Evolutionary conservation across 306 rosid species (phyloP).

Genomic region (Vigna unguiculata): DNA sequence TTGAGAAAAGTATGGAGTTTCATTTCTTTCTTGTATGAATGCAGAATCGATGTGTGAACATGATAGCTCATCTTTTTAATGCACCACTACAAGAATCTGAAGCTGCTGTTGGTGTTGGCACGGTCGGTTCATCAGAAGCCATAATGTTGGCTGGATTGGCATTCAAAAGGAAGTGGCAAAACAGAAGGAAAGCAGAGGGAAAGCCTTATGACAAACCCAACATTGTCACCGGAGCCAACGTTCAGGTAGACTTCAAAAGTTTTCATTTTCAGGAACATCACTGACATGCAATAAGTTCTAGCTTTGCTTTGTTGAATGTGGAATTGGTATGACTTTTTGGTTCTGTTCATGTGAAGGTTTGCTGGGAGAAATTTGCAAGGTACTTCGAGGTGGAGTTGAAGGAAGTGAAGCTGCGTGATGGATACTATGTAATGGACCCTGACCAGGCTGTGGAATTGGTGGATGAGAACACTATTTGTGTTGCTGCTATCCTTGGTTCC

Average conservation of each 20-base stretch:
- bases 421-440: constrained; percentile 85
- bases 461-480: constrained; percentile 94
- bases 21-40: not conserved
- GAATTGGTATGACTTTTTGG: not conserved
- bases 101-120: constrained; percentile 90
- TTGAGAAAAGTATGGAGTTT: not conserved
- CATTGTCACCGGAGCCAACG: constrained; percentile 96
- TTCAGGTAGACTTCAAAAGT: constrained; percentile 61
- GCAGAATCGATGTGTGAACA: constrained; percentile 95
- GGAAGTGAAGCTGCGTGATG: constrained; percentile 83
- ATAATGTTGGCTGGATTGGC: constrained; percentile 98
- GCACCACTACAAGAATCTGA: constrained; percentile 81
- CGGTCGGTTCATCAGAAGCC: constrained; percentile 96
- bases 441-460: constrained; percentile 84
- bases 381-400: constrained; percentile 95
- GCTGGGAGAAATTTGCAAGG: constrained; percentile 99
- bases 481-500: constrained; percentile 94
- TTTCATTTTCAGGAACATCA: not conserved
- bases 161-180: constrained; percentile 94
- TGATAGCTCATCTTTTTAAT: constrained; percentile 90
- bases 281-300: not conserved
- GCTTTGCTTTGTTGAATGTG: not conserved
- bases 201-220: constrained; percentile 84
- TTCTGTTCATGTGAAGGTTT: constrained; percentile 59
- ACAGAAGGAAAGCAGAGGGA: constrained; percentile 65